phyloP scores from a whole-genome alignment of 139 green algal genomes.

The Asterochloris sp. region DNA sequence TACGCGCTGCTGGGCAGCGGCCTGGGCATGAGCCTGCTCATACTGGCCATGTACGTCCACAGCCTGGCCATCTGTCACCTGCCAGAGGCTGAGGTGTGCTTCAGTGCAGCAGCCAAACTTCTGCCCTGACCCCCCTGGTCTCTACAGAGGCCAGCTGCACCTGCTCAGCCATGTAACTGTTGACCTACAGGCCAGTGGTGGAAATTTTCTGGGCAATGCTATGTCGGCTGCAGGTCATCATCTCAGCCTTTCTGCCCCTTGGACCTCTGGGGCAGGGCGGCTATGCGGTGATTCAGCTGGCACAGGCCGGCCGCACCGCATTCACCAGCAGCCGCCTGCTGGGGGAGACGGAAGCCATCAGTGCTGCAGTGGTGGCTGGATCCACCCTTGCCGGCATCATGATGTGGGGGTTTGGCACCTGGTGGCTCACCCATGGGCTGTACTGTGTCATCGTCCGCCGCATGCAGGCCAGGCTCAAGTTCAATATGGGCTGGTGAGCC shows the following conservation, averaged over 20 bases:
- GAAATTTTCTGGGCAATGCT: no score
- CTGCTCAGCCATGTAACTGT: no score
- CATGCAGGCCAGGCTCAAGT: background rate
- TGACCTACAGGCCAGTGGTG: no score
- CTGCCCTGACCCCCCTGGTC: no score
- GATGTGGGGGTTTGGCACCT: constrained; percentile 20
- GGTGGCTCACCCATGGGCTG: constrained; percentile 20
- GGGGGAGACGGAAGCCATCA: background rate
- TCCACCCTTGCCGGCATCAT: constrained; percentile 6
- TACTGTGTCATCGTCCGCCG: background rate
- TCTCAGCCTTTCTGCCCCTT: constrained; percentile 20
- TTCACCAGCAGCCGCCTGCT: background rate
- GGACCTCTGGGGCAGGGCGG: constrained; percentile 18
- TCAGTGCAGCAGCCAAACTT: no score
- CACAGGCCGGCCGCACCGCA: background rate
- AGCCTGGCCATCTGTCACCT: constrained; percentile 10
- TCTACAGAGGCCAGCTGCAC: no score
- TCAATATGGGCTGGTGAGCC: constrained; percentile 24
- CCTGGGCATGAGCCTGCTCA: constrained; percentile 8
- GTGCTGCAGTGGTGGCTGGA: background rate
- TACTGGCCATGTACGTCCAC: constrained; percentile 19
- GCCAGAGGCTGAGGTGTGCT: constrained; percentile 6
- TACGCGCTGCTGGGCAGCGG: constrained; percentile 14
- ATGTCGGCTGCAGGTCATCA: background rate
- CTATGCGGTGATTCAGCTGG: constrained; percentile 7